A percentile compares a stretch with the other conserved stretches of the same genome.
Conservation (phyloP, 1,284 basidiomycete species). For the Apiotrichum akiyoshidainum region DNA sequence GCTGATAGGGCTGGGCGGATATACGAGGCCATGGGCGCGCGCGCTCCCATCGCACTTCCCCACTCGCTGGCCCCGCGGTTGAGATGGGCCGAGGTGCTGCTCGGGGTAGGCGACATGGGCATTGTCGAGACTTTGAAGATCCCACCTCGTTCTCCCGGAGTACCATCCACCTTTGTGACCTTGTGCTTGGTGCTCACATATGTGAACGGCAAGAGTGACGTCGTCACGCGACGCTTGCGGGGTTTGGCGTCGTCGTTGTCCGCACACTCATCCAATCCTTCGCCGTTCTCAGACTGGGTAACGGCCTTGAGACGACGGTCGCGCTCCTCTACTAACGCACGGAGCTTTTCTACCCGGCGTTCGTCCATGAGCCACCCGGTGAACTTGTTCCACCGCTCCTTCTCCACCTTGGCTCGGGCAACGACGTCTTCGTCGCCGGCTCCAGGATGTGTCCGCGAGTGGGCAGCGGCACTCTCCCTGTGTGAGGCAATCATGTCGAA, state of each 20-base stretch:
- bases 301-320: conserved; percentile 33
- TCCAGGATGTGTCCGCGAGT: conserved; percentile 39
- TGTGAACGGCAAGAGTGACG: conserved; percentile 10
- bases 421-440: conserved; percentile 20
- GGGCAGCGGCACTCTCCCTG: conserved; percentile 35
- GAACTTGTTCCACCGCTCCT: conserved; percentile 42
- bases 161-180: conserved; percentile 16
- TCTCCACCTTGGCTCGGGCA: conserved; percentile 29
- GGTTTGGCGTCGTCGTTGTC: conserved; percentile 1
- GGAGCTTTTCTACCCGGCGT: conserved; percentile 42
- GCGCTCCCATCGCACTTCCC: not conserved
- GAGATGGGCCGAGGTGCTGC: not conserved
- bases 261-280: not conserved
- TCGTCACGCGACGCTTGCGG: conserved; percentile 14
- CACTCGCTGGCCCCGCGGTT: not conserved
- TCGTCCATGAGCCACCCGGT: conserved; percentile 49
- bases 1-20: conserved; percentile 40
- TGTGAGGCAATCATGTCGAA: conserved; percentile 39
- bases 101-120: not conserved
- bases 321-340: conserved; percentile 37
- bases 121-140: conserved; percentile 19
- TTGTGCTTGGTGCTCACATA: not conserved
- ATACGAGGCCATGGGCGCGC: conserved; percentile 24
- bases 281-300: conserved; percentile 10
- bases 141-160: conserved; percentile 20